Evolutionary conservation across 495 filamentous ascomycete genomes (phyloP).

Genomic region (Penicillium flavigenum): DNA sequence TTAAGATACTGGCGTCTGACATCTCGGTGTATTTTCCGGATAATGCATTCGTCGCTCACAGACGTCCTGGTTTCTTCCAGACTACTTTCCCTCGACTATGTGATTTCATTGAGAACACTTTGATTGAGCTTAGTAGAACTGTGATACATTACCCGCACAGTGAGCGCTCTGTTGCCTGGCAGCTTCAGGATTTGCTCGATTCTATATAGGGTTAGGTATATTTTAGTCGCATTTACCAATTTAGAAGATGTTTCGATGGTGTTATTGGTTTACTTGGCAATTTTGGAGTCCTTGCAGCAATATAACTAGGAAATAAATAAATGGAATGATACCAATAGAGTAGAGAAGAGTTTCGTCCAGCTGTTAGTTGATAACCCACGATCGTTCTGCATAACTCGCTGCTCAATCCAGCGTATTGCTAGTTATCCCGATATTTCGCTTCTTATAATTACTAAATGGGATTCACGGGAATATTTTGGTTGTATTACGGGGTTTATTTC

Average conservation of each 20-base stretch:
- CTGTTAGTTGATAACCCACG: too few species aligned
- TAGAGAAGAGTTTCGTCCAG: too few species aligned
- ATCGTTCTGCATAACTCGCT: too few species aligned
- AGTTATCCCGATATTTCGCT: too few species aligned
- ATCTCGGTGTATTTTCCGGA: background rate
- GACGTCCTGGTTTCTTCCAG: background rate
- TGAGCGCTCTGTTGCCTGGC: background rate
- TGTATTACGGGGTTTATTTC: too few species aligned
- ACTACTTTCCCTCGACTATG: background rate
- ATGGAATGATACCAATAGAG: too few species aligned
- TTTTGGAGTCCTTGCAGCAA: background rate
- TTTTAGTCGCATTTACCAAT: background rate
- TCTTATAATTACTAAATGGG: too few species aligned
- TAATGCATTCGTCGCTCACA: background rate
- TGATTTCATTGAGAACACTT: background rate
- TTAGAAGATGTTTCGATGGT: background rate
- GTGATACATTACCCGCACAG: background rate
- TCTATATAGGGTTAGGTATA: background rate
- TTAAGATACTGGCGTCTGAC: background rate
- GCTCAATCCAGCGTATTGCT: too few species aligned
- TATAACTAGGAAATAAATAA: too few species aligned
- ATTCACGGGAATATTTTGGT: background rate
- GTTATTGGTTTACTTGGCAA: background rate
- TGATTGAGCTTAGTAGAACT: background rate
- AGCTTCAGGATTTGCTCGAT: background rate